These are phyloP conservation scores for Psilocybe mexicana DNA, from an alignment of 1,284 basidiomycete genomes.

Conservation along the genomic window DNA sequence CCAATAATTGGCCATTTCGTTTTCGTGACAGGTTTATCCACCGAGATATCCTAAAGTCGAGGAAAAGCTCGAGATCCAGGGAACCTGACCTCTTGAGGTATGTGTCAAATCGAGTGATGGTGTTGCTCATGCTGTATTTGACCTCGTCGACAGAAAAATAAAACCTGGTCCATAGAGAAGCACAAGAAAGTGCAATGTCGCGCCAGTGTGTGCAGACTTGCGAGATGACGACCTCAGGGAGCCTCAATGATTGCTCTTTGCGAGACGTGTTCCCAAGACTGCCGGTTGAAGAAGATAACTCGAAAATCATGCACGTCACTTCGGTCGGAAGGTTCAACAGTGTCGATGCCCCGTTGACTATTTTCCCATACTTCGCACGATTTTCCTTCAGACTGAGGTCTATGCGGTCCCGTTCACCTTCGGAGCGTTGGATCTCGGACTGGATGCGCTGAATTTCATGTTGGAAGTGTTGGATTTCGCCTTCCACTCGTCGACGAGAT, in stretches of 20 bases:
- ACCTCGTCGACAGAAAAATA: not conserved
- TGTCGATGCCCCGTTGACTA: not conserved
- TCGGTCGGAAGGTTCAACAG: constrained; percentile 6
- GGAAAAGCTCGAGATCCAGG: not conserved
- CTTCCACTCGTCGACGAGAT: not conserved
- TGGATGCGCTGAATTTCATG: not conserved
- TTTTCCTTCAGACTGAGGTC: too few species aligned
- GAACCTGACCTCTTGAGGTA: constrained; percentile 2
- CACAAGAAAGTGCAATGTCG: not conserved
- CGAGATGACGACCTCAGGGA: constrained; percentile 5
- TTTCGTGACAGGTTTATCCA: too few species aligned
- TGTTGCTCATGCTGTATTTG: not conserved
- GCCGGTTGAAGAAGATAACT: not conserved
- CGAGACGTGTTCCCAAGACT: not conserved
- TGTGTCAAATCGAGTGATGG: constrained; percentile 1
- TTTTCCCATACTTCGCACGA: constrained; percentile 3
- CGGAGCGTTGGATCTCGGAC: too few species aligned
- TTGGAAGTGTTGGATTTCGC: not conserved
- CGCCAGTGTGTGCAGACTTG: constrained; percentile 5
- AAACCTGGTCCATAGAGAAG: constrained; percentile 6
- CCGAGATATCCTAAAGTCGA: not conserved
- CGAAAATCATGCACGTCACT: constrained; percentile 11
- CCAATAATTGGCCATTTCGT: not conserved
- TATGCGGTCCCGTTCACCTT: too few species aligned
- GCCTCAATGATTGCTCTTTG: not conserved